phyloP scores from a whole-genome alignment of 331 rosid genomes.

The Telfairia occidentalis region DNA sequence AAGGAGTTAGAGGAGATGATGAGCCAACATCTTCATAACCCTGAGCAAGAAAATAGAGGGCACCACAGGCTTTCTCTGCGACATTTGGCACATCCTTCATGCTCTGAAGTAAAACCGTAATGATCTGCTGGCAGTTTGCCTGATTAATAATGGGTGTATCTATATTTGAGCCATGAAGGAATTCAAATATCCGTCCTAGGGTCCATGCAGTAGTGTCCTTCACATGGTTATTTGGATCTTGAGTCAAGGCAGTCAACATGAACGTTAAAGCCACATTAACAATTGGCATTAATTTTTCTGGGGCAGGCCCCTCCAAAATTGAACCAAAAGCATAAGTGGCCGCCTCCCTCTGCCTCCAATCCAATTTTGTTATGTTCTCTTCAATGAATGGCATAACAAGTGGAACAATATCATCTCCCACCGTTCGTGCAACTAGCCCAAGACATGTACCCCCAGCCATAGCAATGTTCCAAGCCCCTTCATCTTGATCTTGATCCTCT shows the following conservation, averaged over 20 bases:
- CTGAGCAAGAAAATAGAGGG: conserved; percentile 75
- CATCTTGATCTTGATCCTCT: conserved; percentile 90
- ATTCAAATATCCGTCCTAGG: conserved; percentile 80
- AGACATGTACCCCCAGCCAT: conserved; percentile 95
- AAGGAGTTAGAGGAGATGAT: conserved; percentile 57
- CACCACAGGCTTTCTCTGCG: conserved; percentile 90
- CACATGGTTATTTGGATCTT: conserved; percentile 73
- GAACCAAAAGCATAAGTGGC: conserved; percentile 91
- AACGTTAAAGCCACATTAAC: conserved; percentile 58
- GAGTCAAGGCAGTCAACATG: conserved; percentile 63
- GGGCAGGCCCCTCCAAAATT: conserved; percentile 81
- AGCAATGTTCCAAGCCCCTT: conserved; percentile 92
- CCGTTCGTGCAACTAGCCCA: conserved; percentile 78
- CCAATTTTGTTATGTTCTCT: conserved; percentile 72
- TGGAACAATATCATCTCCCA: conserved; percentile 71
- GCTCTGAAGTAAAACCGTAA: conserved; percentile 77
- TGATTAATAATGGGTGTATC: conserved; percentile 65
- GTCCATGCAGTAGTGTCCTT: conserved; percentile 97
- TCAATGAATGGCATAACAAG: conserved; percentile 78
- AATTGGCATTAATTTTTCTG: conserved; percentile 50
- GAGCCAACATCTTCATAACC: conserved; percentile 67
- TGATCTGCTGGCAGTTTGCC: conserved; percentile 61
- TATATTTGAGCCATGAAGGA: conserved; percentile 57
- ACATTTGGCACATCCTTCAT: conserved; percentile 87
- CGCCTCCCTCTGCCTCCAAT: conserved; percentile 90